phyloP scores from a whole-genome alignment of 108 stramenopile genomes.

The Chaetoceros tenuissimus region DNA sequence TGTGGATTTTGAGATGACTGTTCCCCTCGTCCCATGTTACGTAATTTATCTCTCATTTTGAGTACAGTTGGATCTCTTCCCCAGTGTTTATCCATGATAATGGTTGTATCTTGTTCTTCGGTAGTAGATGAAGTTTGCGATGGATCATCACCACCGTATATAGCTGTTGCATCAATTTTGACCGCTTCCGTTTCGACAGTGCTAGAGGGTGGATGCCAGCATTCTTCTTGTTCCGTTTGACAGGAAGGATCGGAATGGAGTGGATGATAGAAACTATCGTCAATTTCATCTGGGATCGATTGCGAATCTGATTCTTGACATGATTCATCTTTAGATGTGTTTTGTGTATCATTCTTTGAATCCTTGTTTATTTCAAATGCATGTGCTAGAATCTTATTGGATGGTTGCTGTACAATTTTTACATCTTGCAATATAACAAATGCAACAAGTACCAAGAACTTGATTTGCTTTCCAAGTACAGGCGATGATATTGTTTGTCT shows the following conservation, averaged over 20 bases:
- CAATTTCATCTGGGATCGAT: conserved; percentile 37
- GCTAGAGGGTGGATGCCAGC: conserved; percentile 44
- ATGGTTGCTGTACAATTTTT: no score
- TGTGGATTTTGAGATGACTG: conserved; percentile 16
- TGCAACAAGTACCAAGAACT: no score
- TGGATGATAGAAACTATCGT: conserved; percentile 62
- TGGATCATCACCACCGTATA: conserved; percentile 26
- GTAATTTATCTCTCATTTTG: conserved; percentile 57
- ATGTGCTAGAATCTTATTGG: no score
- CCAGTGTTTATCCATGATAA: conserved; percentile 74
- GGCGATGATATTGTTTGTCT: no score
- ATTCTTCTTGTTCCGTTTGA: conserved; percentile 14
- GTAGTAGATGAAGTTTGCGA: conserved; percentile 2
- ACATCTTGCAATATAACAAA: no score
- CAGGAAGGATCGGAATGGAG: conserved; percentile 53
- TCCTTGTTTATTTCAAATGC: no score
- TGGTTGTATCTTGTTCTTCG: conserved; percentile 8
- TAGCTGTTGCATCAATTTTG: conserved; percentile 26
- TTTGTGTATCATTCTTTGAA: no score
- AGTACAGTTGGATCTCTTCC: conserved; percentile 51
- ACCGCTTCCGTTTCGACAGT: conserved; percentile 49
- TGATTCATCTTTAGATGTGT: no score
- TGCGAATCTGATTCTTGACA: no score
- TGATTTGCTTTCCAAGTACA: no score
- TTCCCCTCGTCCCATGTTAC: conserved; percentile 19